Evolutionary conservation across 2,329 filamentous ascomycete species (phyloP).

Genomic region (Elsinoe necatrix): DNA sequence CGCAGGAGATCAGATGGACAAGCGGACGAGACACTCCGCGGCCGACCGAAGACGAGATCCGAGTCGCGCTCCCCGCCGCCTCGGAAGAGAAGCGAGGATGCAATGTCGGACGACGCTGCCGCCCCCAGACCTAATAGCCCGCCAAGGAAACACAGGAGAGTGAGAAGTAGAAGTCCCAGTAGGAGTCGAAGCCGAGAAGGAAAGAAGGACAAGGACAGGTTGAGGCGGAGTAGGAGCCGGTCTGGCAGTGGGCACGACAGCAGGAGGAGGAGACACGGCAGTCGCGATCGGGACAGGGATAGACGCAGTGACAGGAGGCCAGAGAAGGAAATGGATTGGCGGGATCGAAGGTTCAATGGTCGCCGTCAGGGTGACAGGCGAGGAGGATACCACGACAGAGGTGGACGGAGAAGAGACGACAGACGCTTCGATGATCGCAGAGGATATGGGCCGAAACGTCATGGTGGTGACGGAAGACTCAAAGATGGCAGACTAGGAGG

Average conservation of each 20-base stretch:
- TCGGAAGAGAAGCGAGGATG: slow-evolving; percentile 15
- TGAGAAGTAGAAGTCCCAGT: slow-evolving; percentile 26
- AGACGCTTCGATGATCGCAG: slow-evolving; percentile 6
- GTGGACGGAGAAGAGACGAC: not conserved
- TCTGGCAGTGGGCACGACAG: slow-evolving; percentile 11
- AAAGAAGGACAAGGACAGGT: slow-evolving; percentile 14
- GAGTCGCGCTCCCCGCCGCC: slow-evolving; percentile 23
- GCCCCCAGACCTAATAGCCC: slow-evolving; percentile 20
- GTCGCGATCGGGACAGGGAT: not conserved
- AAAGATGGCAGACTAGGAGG: slow-evolving; percentile 36
- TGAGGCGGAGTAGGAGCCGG: slow-evolving; percentile 19
- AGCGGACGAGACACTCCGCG: slow-evolving; percentile 31
- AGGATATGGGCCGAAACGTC: slow-evolving; percentile 13
- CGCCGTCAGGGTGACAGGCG: not conserved
- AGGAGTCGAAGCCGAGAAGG: slow-evolving; percentile 24
- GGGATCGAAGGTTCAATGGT: slow-evolving; percentile 1
- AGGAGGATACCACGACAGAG: not conserved
- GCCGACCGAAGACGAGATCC: slow-evolving; percentile 27
- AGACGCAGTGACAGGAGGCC: not conserved
- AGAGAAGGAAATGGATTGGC: slow-evolving; percentile 2
- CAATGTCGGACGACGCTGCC: slow-evolving; percentile 24
- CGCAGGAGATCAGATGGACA: slow-evolving; percentile 29
- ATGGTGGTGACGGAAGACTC: slow-evolving; percentile 34
- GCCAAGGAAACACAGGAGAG: slow-evolving; percentile 28
- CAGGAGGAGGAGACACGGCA: slow-evolving; percentile 16